Evolutionary conservation across 495 filamentous ascomycete species (phyloP).

Genomic region (Chaetomidium leptoderma): DNA sequence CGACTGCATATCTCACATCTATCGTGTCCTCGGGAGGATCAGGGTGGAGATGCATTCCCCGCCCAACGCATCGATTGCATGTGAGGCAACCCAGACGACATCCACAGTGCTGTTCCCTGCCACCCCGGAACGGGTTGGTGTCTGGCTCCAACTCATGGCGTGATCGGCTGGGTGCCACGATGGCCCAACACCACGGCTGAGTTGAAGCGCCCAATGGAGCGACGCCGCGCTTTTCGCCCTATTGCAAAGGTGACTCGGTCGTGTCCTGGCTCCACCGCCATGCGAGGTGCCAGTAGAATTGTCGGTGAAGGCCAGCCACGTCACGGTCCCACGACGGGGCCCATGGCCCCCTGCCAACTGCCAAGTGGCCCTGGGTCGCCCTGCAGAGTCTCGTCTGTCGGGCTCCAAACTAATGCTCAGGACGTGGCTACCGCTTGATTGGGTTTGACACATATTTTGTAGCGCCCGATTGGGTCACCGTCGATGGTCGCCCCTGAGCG

Average conservation of each 20-base stretch:
- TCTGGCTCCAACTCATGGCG: neutral
- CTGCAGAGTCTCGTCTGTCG: neutral
- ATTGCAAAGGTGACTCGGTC: neutral
- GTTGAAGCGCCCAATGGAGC: neutral
- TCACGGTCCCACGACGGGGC: neutral
- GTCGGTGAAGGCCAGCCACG: slow-evolving; percentile 13
- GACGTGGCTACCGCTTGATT: slow-evolving; percentile 7
- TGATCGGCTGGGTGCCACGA: slow-evolving; percentile 7
- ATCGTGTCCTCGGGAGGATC: no score
- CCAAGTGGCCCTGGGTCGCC: slow-evolving; percentile 2
- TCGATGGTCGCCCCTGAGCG: neutral
- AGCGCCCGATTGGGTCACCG: slow-evolving; percentile 6
- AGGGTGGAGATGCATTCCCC: no score
- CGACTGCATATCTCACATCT: no score
- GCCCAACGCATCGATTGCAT: no score
- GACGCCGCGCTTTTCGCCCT: slow-evolving; percentile 6
- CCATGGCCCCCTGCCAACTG: neutral
- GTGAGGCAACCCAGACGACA: no score
- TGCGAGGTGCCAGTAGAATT: slow-evolving; percentile 11
- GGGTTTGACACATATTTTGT: slow-evolving; percentile 9
- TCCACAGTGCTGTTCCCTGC: no score
- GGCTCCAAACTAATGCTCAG: slow-evolving; percentile 11
- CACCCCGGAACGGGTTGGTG: neutral
- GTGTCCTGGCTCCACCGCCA: slow-evolving; percentile 2
- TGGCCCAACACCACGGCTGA: neutral